Evolutionary conservation across 2,329 filamentous ascomycete species (phyloP).

Genomic region (Aspergillus sp.): DNA sequence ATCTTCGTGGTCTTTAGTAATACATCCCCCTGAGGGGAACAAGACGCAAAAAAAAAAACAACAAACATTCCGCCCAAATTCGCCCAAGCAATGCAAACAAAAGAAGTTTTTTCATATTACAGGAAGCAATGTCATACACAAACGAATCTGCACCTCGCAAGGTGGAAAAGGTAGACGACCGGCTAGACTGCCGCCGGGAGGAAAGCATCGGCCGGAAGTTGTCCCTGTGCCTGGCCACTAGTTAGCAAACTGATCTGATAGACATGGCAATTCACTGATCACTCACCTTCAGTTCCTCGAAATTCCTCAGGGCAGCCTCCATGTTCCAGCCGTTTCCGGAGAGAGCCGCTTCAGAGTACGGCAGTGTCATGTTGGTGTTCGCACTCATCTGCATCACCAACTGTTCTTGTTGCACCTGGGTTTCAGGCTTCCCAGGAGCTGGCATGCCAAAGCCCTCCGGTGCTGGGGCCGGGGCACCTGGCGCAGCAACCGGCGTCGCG

Average conservation of each 20-base stretch:
- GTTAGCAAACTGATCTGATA: conserved; percentile 19
- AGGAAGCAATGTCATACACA: conserved; percentile 5
- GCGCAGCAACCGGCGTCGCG: conserved; percentile 22
- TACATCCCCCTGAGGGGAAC: conserved; percentile 15
- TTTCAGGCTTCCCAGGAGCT: conserved; percentile 43
- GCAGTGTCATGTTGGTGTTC: conserved; percentile 74
- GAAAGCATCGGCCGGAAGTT: conserved; percentile 53
- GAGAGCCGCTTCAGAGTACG: conserved; percentile 79
- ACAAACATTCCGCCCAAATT: conserved; percentile 23
- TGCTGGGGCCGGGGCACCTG: conserved; percentile 23
- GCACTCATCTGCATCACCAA: conserved; percentile 68
- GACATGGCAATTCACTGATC: not conserved
- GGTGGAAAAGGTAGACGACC: not conserved
- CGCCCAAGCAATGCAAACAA: conserved; percentile 33
- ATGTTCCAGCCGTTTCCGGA: conserved; percentile 78
- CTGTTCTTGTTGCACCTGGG: conserved; percentile 64
- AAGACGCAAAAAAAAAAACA: conserved; percentile 8
- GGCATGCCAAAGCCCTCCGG: conserved; percentile 41
- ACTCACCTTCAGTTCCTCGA: conserved; percentile 70
- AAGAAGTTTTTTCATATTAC: conserved; percentile 4
- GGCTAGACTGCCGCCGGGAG: conserved; percentile 21
- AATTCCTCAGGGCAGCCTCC: conserved; percentile 69
- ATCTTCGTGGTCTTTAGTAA: conserved; percentile 19
- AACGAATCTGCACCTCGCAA: not conserved
- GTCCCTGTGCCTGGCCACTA: conserved; percentile 28